Evolutionary conservation across 2,329 filamentous ascomycete species (phyloP).

Genomic region (Ophiostoma ulmi): DNA sequence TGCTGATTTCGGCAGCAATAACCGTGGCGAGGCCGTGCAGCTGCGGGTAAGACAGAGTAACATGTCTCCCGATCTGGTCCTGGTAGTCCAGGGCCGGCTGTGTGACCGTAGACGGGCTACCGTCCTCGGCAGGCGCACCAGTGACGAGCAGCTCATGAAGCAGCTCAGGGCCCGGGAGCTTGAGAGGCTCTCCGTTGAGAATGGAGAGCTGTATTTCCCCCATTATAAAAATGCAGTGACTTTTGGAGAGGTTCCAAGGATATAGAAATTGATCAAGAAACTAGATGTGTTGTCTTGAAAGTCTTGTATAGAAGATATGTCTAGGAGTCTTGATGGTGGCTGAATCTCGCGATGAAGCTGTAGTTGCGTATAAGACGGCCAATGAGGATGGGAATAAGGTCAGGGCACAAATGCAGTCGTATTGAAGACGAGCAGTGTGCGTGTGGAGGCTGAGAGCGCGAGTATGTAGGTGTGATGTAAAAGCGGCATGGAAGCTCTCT

Average conservation of each 20-base stretch:
- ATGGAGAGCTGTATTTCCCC: slow-evolving; percentile 37
- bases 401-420: background rate
- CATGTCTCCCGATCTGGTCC: slow-evolving; percentile 41
- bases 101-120: background rate
- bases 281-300: background rate
- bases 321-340: background rate
- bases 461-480: slow-evolving; percentile 1
- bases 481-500: background rate
- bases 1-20: slow-evolving; percentile 50
- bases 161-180: slow-evolving; percentile 42
- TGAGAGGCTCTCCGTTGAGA: slow-evolving; percentile 41
- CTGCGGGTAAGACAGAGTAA: slow-evolving; percentile 54
- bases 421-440: background rate
- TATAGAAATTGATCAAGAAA: background rate
- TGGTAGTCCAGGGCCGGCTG: slow-evolving; percentile 60
- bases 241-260: no score
- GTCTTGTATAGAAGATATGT: background rate
- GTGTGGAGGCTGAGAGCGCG: slow-evolving; percentile 1
- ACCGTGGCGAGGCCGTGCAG: slow-evolving; percentile 55
- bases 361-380: background rate
- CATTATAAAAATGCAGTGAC: slow-evolving; percentile 8
- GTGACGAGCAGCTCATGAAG: slow-evolving; percentile 56
- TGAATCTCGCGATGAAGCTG: background rate
- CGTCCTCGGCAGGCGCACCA: slow-evolving; percentile 25
- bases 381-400: background rate